Conservation (phyloP, 495 filamentous ascomycete species). For the Aspergillus sclerotioniger region DNA sequence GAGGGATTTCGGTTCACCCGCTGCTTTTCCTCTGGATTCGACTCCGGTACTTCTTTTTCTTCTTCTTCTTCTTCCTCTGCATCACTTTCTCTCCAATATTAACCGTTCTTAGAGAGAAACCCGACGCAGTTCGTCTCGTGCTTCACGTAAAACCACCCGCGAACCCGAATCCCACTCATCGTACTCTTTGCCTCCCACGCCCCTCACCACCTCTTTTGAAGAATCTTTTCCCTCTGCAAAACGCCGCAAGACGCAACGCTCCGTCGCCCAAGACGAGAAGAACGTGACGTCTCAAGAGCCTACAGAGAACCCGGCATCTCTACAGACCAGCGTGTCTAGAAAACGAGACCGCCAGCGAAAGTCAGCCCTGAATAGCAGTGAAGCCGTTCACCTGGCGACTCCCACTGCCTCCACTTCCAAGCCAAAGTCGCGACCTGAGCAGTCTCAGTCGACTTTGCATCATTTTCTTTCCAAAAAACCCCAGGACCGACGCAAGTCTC, state of each 20-base stretch:
- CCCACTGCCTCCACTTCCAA: background rate
- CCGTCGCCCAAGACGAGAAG: conserved; percentile 15
- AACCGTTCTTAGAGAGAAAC: conserved; percentile 8
- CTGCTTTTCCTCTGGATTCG: conserved; percentile 14
- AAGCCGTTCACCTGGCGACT: background rate
- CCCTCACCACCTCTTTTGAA: conserved; percentile 26
- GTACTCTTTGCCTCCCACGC: conserved; percentile 26
- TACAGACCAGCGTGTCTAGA: conserved; percentile 5
- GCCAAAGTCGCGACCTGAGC: too few relatives aligned
- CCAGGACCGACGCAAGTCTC: conserved; percentile 13
- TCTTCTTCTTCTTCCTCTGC: conserved; percentile 11
- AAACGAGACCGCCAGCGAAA: conserved; percentile 12
- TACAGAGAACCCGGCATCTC: conserved; percentile 2
- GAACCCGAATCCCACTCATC: conserved; percentile 24
- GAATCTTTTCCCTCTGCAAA: conserved; percentile 26
- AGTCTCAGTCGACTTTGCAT: conserved; percentile 16
- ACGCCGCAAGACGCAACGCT: conserved; percentile 25
- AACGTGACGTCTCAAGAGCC: conserved; percentile 10
- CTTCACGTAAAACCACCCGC: conserved; percentile 21
- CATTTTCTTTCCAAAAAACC: conserved; percentile 16
- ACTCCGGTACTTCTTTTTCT: conserved; percentile 19
- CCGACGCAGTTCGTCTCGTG: conserved; percentile 25
- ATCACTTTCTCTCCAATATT: conserved; percentile 1
- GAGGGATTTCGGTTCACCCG: conserved; percentile 20
- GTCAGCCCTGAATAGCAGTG: conserved; percentile 1